Evolutionary conservation across 2,329 filamentous ascomycete genomes (phyloP).

Genomic region (Fusarium proliferatum): DNA sequence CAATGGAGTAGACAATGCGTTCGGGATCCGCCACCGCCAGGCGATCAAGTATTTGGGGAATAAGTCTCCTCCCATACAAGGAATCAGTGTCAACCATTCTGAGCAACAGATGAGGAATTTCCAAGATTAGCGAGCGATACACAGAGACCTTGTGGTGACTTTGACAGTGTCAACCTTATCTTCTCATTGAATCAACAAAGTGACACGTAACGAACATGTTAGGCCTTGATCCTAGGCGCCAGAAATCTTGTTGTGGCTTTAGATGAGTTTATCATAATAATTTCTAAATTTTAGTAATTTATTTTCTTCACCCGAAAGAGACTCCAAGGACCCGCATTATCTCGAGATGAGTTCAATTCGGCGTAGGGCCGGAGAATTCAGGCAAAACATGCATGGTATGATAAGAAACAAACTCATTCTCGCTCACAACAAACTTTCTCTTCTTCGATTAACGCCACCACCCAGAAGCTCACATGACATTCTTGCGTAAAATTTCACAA

Average conservation of each 20-base stretch:
- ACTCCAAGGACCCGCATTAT: no score
- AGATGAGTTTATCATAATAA: neutral
- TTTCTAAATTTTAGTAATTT: neutral
- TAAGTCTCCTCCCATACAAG: neutral
- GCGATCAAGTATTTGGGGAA: neutral
- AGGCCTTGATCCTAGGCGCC: neutral
- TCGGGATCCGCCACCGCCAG: neutral
- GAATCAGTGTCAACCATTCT: neutral
- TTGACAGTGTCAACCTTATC: no score
- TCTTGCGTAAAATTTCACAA: neutral
- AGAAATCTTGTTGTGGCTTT: neutral
- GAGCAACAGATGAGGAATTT: no score
- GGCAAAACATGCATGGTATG: no score
- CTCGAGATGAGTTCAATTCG: neutral
- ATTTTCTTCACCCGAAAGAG: neutral
- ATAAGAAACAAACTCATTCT: constrained; percentile 6
- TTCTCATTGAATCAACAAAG: neutral
- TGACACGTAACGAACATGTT: neutral
- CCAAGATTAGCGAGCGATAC: neutral
- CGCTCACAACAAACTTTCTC: neutral
- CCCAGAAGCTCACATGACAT: no score
- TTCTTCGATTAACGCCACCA: neutral
- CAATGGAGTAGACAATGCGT: neutral
- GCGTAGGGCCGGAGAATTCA: no score
- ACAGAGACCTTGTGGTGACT: neutral